Percentiles rank a stretch among this genome's conserved stretches.
Conservation (phyloP, 2,329 filamentous ascomycete genomes). For the Ceratocystis ficicola region DNA sequence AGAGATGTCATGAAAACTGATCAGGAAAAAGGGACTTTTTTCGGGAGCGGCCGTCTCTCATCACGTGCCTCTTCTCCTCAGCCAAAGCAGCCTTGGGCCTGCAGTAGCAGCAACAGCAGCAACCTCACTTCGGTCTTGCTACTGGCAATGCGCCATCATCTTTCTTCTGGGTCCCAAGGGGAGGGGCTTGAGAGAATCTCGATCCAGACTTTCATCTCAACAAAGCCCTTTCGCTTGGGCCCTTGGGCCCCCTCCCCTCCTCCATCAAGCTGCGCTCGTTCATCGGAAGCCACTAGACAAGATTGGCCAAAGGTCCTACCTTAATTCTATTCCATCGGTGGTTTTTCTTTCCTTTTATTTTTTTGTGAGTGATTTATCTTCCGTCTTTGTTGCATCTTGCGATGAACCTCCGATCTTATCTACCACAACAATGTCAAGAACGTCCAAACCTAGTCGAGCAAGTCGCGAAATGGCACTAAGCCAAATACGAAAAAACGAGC, state of each 20-base stretch:
- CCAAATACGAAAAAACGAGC: not conserved
- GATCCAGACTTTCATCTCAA: conserved; percentile 2
- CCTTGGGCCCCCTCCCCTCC: not conserved
- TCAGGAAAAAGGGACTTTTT: no score
- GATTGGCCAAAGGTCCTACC: not conserved
- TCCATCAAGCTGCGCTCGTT: conserved; percentile 4
- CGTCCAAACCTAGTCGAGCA: no score
- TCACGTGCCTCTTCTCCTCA: not conserved
- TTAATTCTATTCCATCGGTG: conserved; percentile 3
- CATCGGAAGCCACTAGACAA: conserved; percentile 5
- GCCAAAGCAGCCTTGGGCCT: not conserved
- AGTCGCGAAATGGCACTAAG: not conserved
- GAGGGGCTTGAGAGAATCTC: not conserved
- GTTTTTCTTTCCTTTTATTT: not conserved
- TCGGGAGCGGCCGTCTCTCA: not conserved
- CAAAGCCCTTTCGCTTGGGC: conserved; percentile 7
- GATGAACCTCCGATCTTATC: conserved; percentile 2
- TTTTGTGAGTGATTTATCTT: not conserved
- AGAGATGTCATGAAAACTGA: no score
- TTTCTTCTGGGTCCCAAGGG: not conserved
- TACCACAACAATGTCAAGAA: no score
- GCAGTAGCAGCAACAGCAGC: no score
- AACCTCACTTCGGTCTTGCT: not conserved
- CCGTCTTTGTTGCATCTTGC: not conserved
- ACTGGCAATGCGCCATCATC: not conserved